Evolutionary conservation across 306 rosid species (phyloP), one percentile per base, ranked within the genome.

Genomic region (Prunus mume): DNA sequence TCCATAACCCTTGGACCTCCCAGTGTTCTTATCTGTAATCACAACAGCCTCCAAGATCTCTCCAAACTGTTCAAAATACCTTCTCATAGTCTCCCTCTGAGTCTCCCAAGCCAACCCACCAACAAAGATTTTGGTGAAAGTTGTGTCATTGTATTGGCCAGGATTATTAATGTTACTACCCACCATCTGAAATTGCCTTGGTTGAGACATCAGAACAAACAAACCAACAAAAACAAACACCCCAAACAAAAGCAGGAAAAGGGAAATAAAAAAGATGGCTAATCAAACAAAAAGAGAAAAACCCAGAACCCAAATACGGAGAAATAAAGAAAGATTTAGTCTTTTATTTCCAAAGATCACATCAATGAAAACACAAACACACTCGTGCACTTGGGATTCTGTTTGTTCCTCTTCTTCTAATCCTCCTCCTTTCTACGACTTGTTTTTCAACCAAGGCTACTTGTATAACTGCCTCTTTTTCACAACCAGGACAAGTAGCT

Each of bases 31-130:
- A 76, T 94, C 97, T 17, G 96, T 88, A 72, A 94, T 94, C 38
- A 94, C 97, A 84, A 92, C 98, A 88, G 97, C 98, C 71, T 94
- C 98, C 50, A 91, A 75, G 86, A 94, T 94, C 84, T 94, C 96
- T 24, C 98, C 98, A 83, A 94, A 94, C 84, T 90, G 96, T 50
- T 94, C 98, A 83, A 92, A 94, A 72, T 92, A 94, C 84, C 90
- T 90, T 34, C 86, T 83, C 97, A 94, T 87, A 50, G 98, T 89
- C 22, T 90, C 96, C 64, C 95, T 89, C 32, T 92, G 93, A 83
- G 98, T 94, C 84, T 90, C 98, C 98, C 98, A 94, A 79, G 98
- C 98, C 76, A 94, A 82, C 38, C 98, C 98, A 73, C 98, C 98
- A 57, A 94, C 98, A 80, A 94, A 94, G 64, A 94, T 84, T 83